Evolutionary conservation across 768 basidiomycete genomes (phyloP), one percentile per base, ranked within the genome.

Genomic region (Tylopilus balloui): DNA sequence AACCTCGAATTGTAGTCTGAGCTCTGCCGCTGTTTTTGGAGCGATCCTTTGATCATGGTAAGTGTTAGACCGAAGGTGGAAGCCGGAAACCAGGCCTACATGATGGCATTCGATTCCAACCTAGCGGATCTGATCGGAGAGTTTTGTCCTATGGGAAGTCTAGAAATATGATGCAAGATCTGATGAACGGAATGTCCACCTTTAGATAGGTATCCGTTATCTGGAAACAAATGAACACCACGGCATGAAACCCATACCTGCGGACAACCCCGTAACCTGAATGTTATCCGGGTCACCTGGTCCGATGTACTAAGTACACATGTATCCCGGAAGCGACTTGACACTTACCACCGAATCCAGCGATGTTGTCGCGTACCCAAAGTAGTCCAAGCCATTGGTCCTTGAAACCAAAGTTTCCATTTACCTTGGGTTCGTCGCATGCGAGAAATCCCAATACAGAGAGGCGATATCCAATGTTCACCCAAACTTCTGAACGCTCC

Each of bases 381-480:
- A 77, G 70, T 20, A 89, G 60, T 0, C 78, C 87, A 17, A 86
- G 59, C 87, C 87, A 89, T 57, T 86, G 86, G 58, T 90, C 88
- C 65, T 88, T 89, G 71, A 90, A 90, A 1, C 88, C 87, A 62
- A 83, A 90, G 58, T 90, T 91, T 3, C 88, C 88, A 14, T 71
- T 70, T 39, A 90, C 61, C 35, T 67, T 60, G 12, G 84, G 85
- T 50, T 77, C 64, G 38, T 84, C 81, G 54, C 75, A 76, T 0
- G 85, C 86, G 19, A 91, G 69, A 59, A 88, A 91, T 0, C 88
- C 88, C 56, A 89, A 85, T 1, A 77, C 86, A 0, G 85, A 86
- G 13, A 90, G 70, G 19, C 87, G 79, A 61, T 88, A 88, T 29
- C 84, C 87, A 12, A 89, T 77, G 57, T 88, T 86, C 8, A 91